Evolutionary conservation across 208 protist genomes (phyloP).

Genomic region (Trypanosoma boissoni): DNA sequence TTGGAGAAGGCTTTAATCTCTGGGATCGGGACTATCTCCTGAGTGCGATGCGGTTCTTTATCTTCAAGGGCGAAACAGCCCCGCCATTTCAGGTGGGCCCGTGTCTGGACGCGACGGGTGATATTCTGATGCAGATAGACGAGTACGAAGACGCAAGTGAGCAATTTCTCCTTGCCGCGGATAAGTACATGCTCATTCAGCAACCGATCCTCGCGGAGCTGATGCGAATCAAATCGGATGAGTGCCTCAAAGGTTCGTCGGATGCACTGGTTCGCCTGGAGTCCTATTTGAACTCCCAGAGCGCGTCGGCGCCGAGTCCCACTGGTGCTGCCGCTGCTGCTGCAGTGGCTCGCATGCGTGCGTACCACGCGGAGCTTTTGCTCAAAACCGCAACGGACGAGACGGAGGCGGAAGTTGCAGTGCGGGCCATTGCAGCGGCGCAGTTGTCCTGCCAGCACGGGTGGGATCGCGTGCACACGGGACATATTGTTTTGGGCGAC

Average conservation of each 20-base stretch:
- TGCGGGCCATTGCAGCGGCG: constrained; percentile 48
- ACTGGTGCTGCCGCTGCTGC: too few relatives aligned
- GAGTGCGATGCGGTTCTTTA: constrained; percentile 83
- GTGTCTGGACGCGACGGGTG: constrained; percentile 77
- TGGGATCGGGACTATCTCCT: constrained; percentile 89
- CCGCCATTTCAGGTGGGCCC: constrained; percentile 83
- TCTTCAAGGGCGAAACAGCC: constrained; percentile 84
- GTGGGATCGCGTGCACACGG: constrained; percentile 76
- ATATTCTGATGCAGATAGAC: constrained; percentile 77
- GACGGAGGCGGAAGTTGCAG: constrained; percentile 8
- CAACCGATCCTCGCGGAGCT: constrained; percentile 71
- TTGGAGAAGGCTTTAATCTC: constrained; percentile 85
- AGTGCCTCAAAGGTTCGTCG: constrained; percentile 49
- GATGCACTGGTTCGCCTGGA: constrained; percentile 59
- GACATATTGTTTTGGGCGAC: constrained; percentile 56
- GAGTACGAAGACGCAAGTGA: constrained; percentile 79
- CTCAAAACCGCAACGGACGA: constrained; percentile 36
- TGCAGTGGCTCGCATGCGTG: constrained; percentile 58
- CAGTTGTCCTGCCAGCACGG: constrained; percentile 37
- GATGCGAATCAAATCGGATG: constrained; percentile 69
- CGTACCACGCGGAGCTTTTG: constrained; percentile 71
- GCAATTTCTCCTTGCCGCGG: constrained; percentile 67
- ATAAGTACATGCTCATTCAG: constrained; percentile 83
- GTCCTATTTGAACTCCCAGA: constrained; percentile 40
- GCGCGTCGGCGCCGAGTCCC: too few relatives aligned